Evolutionary conservation across 768 basidiomycete species (phyloP).

Genomic region (Hericium coralloides): DNA sequence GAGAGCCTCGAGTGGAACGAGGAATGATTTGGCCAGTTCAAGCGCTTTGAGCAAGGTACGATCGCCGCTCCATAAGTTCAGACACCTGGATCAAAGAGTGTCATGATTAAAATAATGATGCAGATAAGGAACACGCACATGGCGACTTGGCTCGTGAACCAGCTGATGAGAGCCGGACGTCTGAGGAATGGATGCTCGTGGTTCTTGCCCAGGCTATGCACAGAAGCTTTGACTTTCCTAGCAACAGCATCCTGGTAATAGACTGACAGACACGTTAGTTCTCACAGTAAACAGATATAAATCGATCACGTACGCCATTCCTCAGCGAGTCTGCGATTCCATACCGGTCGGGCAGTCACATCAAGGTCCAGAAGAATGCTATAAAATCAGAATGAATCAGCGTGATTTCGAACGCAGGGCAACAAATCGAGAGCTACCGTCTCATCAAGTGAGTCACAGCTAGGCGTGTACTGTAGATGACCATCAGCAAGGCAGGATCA

Average conservation of each 20-base stretch:
- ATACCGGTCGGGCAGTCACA: constrained; percentile 38
- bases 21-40: constrained; percentile 56
- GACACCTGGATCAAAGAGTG: constrained; percentile 34
- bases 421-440: constrained; percentile 2
- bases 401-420: background rate
- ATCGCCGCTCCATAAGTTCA: constrained; percentile 60
- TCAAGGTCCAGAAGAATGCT: constrained; percentile 45
- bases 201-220: constrained; percentile 41
- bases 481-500: background rate
- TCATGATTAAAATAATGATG: background rate
- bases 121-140: constrained; percentile 32
- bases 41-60: constrained; percentile 46
- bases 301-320: constrained; percentile 60
- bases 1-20: constrained; percentile 55
- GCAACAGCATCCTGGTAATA: constrained; percentile 61
- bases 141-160: constrained; percentile 53
- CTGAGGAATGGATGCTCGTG: constrained; percentile 51
- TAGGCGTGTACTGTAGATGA: constrained; percentile 7
- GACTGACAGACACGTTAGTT: constrained; percentile 31
- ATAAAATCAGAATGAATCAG: constrained; percentile 12
- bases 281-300: background rate
- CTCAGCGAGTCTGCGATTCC: constrained; percentile 63
- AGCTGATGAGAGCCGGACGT: constrained; percentile 23
- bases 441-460: constrained; percentile 14
- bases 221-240: constrained; percentile 45